These are phyloP conservation scores for Gossypium raimondii DNA, from an alignment of 345 rosid species.

Conservation along the genomic window DNA sequence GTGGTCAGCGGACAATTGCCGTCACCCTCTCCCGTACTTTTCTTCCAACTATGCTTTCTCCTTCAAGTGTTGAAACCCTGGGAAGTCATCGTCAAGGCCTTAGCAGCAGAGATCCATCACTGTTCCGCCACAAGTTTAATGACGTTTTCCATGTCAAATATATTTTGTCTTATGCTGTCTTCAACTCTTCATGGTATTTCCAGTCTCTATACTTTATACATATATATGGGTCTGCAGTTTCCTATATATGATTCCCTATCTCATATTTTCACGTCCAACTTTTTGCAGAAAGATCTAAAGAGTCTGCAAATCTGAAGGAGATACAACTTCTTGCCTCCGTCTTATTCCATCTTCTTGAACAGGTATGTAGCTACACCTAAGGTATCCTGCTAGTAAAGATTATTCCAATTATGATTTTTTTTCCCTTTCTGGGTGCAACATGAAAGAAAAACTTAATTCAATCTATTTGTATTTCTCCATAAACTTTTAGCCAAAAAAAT, in stretches of 20 bases:
- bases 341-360: conserved; percentile 16
- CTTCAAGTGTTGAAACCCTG: not conserved
- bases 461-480: not conserved
- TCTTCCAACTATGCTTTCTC: not conserved
- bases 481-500: not conserved
- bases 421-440: not conserved
- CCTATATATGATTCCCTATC: not conserved
- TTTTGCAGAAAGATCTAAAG: not conserved
- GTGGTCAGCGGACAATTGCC: not conserved
- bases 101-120: not conserved
- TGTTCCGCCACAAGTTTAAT: not conserved
- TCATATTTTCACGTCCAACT: not conserved
- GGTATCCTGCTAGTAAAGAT: not conserved
- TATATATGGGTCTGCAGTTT: not conserved
- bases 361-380: conserved; percentile 21
- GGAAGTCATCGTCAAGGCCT: not conserved
- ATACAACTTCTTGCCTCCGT: not conserved
- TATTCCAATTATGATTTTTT: not conserved
- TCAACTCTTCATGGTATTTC: not conserved
- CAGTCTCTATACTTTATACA: not conserved
- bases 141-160: not conserved
- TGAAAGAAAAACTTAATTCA: not conserved
- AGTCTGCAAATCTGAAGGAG: conserved; percentile 8
- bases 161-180: not conserved
- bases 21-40: not conserved